Base-by-base conservation (phyloP, 495 filamentous ascomycete species). In the Annulohypoxylon moriforme region DNA sequence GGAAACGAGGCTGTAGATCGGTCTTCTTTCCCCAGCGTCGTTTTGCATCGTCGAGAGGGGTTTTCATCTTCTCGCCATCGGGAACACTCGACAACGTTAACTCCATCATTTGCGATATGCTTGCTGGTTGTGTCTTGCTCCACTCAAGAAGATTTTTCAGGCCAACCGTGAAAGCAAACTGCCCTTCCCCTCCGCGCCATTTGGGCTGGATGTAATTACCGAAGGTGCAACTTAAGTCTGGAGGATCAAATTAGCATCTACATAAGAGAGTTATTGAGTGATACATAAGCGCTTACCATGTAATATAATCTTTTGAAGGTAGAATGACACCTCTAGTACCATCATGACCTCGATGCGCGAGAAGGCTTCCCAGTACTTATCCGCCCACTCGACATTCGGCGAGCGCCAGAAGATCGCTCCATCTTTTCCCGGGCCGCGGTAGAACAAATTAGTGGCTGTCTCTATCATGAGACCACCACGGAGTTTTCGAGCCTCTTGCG, bases 291-390 rank as follows among this genome's bases (percentile, higher is more conserved):
- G n/a, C n/a, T n/a, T n/a, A n/a, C n/a, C n/a, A n/a, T n/a, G n/a
- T n/a, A n/a, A n/a, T n/a, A n/a, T n/a, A n/a, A n/a, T n/a, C n/a
- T n/a, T n/a, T n/a, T n/a, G n/a, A n/a, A n/a, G n/a, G n/a, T n/a
- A n/a, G n/a, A n/a, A n/a, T n/a, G n/a, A n/a, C n/a, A 38, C 34
- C 1, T n/a, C 11, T 2, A 31, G 0, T 8, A 29, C 24, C 10
- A 8, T 6, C 24, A 14, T 13, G 6, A 52, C 11, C 24, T 52
- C 47, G 10, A 27, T 24, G 3, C 3, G 22, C 2, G 65, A 61
- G n/a, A 68, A 68, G 22, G 36, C 6, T 0, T 1, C 36, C 65
- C 65, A 68, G 57, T 47, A 67, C 44, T 22, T 42, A 6, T 36
- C 3, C 10, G 16, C 29, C 42, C 25, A 52, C 4, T 67, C 64